Conservation (phyloP, 352 stramenopile genomes). For the Globisporangium lucens region DNA sequence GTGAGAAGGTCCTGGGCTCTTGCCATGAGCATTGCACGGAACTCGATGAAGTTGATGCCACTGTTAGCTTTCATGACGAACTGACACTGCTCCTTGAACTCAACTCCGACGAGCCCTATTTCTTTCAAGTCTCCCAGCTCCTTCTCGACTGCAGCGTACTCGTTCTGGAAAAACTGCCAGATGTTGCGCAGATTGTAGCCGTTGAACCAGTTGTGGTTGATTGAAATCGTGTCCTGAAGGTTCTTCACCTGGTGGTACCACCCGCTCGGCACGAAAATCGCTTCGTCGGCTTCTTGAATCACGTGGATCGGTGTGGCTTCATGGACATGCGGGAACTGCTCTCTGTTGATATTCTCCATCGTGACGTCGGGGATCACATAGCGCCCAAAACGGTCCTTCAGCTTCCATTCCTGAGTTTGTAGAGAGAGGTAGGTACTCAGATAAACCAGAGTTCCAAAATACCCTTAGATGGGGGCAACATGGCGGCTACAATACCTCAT, state of each 20-base stretch:
- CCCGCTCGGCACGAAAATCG: constrained; percentile 95
- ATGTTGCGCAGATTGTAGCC: constrained; percentile 64
- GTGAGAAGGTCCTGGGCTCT: constrained; percentile 36
- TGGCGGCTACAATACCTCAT: constrained; percentile 56
- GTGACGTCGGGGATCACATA: constrained; percentile 57
- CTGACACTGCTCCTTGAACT: constrained; percentile 72
- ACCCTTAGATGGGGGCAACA: not conserved
- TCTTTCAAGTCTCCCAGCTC: constrained; percentile 68
- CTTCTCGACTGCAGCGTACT: constrained; percentile 53
- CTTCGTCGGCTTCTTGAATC: constrained; percentile 63
- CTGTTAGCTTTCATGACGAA: constrained; percentile 75
- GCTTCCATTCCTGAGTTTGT: constrained; percentile 53
- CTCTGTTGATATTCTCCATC: constrained; percentile 32
- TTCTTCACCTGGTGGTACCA: constrained; percentile 97
- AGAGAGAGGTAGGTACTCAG: not conserved
- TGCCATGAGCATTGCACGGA: constrained; percentile 47
- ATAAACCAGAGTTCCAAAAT: not conserved
- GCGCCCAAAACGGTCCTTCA: constrained; percentile 70
- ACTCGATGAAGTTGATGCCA: constrained; percentile 75
- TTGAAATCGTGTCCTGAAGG: constrained; percentile 90
- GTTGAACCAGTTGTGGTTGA: constrained; percentile 99
- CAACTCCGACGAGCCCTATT: constrained; percentile 43
- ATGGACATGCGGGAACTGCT: constrained; percentile 53
- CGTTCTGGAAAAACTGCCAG: constrained; percentile 68
- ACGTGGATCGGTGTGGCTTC: constrained; percentile 45